phyloP scores from a whole-genome alignment of 2,329 filamentous ascomycete species.

The Sarocladiaceae sp. region DNA sequence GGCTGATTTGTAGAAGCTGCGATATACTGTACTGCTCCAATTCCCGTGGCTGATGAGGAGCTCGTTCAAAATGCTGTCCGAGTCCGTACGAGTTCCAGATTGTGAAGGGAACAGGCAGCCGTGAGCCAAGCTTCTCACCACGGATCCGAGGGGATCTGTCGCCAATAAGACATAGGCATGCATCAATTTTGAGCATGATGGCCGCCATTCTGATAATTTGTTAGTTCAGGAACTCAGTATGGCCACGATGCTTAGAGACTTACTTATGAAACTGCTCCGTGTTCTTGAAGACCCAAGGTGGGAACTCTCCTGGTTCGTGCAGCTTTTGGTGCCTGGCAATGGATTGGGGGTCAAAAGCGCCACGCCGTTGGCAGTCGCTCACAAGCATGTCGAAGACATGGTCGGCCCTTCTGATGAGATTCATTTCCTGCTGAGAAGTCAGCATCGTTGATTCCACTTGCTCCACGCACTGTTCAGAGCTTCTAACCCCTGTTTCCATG shows the following conservation, averaged over 20 bases:
- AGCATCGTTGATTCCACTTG: neutral
- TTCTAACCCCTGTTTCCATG: slow-evolving; percentile 27
- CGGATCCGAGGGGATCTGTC: slow-evolving; percentile 25
- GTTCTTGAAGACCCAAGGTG: slow-evolving; percentile 25
- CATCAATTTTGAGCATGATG: slow-evolving; percentile 31
- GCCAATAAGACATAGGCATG: slow-evolving; percentile 26
- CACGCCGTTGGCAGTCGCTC: slow-evolving; percentile 25
- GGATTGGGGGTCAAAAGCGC: slow-evolving; percentile 28
- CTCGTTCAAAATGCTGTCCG: slow-evolving; percentile 27
- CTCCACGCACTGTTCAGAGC: neutral
- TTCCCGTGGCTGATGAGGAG: slow-evolving; percentile 24
- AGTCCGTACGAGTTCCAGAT: slow-evolving; percentile 32
- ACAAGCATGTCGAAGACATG: slow-evolving; percentile 29
- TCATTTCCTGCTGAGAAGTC: slow-evolving; percentile 21
- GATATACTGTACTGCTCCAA: slow-evolving; percentile 23
- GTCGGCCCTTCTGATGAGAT: slow-evolving; percentile 23
- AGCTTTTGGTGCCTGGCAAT: slow-evolving; percentile 27
- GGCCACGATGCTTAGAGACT: neutral
- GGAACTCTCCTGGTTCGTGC: slow-evolving; percentile 30
- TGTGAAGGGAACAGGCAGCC: slow-evolving; percentile 25
- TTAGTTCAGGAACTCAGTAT: slow-evolving; percentile 9
- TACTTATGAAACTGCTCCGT: slow-evolving; percentile 31
- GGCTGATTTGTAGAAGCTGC: slow-evolving; percentile 21
- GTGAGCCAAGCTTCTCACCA: slow-evolving; percentile 30
- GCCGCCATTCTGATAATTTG: slow-evolving; percentile 24